Evolutionary conservation across 352 stramenopile species (phyloP), one percentile per base, ranked within the genome.

Genomic region (Chrysophaeum taylorii): DNA sequence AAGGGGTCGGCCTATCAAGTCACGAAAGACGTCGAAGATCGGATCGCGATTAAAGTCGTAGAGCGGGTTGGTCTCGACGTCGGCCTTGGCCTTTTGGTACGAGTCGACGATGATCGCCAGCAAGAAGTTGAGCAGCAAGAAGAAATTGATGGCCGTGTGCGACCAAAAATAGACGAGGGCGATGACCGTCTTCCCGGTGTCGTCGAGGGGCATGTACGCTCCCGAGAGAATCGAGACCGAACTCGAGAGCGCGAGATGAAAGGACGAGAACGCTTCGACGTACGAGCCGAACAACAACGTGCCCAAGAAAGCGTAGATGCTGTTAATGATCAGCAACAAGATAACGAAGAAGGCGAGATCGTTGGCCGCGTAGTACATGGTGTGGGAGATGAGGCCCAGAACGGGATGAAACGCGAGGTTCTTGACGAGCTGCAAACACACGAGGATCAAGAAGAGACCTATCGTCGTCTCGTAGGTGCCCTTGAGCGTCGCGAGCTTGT

Each of bases 311-410:
- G 35, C 42, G 42, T 70, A 70, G 25, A 67, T 41, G n/a, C n/a
- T n/a, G n/a, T n/a, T n/a, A n/a, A n/a, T n/a, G n/a, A n/a, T n/a
- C 5, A 54, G 12, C 7, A 29, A 14, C 12, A 70, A n/a, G 35
- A 70, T 29, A 42, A 70, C 23, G n/a, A 36, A 33, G 41, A 70
- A 70, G 39, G 63, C 37, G 35, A 70, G 39, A 35, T 64, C 61
- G 18, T 33, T 14, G 38, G 39, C 31, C 12, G 35, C 38, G 9
- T 23, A n/a, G 38, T 63, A 38, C 38, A 70, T 33, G 2, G 41
- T 64, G 39, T 42, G 53, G n/a, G 64, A 64, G 64, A 70, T 70
- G 64, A 70, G 23, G 35, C 64, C 64, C 31, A 70, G 29, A 35
- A 38, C 37, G 7, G 64, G 64, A 25, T 70, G 64, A 29, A 70